These are phyloP conservation scores for Aspergillus proliferans DNA, from an alignment of 2,329 filamentous ascomycete species.

Conservation along the genomic window DNA sequence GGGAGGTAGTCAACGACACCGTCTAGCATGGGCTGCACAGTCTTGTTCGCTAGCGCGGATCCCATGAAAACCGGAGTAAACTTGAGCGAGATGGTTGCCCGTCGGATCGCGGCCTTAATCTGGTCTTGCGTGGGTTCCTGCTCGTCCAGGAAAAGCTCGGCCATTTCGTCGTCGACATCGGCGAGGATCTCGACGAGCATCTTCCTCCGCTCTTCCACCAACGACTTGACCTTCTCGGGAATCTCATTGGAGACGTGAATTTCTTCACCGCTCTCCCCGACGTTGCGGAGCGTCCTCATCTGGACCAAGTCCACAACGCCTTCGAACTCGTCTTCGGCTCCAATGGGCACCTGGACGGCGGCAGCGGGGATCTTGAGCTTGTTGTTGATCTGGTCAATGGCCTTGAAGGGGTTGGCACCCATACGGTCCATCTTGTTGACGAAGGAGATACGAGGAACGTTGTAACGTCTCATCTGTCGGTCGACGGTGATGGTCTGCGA, in stretches of 20 bases:
- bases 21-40: conserved; percentile 92
- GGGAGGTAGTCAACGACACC: conserved; percentile 94
- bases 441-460: conserved; percentile 90
- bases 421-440: conserved; percentile 99
- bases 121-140: conserved; percentile 69
- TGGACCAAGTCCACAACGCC: conserved; percentile 88
- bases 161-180: conserved; percentile 96
- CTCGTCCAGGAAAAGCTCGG: conserved; percentile 89
- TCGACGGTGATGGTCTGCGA: conserved; percentile 98
- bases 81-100: conserved; percentile 80
- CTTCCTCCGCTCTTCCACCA: conserved; percentile 75
- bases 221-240: conserved; percentile 67
- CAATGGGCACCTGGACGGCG: conserved; percentile 90
- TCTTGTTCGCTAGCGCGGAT: conserved; percentile 89
- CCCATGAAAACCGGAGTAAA: conserved; percentile 97
- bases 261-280: conserved; percentile 72
- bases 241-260: conserved; percentile 73
- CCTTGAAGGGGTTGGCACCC: conserved; percentile 97
- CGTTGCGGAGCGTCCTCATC: conserved; percentile 91
- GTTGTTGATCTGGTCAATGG: conserved; percentile 92
- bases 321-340: conserved; percentile 81
- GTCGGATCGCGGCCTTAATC: conserved; percentile 85
- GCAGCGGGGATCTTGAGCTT: conserved; percentile 92
- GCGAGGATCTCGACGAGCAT: conserved; percentile 90
- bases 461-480: conserved; percentile 97